Conservation (phyloP, 768 basidiomycete genomes). For the Suillus subalutaceus region DNA sequence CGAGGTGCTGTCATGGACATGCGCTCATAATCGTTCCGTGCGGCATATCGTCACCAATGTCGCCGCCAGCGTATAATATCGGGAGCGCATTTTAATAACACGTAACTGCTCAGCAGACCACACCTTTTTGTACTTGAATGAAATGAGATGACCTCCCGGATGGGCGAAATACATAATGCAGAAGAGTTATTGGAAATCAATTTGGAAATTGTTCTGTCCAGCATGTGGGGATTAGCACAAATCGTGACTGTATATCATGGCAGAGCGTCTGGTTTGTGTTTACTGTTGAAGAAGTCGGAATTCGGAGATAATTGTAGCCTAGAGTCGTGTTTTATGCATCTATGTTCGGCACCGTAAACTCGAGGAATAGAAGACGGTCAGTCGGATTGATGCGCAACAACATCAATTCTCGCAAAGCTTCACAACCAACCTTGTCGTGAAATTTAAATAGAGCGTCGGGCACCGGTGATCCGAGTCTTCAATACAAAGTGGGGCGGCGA, state of each 20-base stretch:
- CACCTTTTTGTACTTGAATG: neutral
- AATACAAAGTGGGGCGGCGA: neutral
- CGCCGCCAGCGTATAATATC: neutral
- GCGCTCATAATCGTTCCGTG: neutral
- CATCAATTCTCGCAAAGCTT: neutral
- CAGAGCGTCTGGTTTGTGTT: neutral
- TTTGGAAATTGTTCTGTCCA: neutral
- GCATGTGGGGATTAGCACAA: neutral
- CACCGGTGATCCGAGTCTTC: neutral
- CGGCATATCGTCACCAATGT: neutral
- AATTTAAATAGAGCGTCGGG: neutral
- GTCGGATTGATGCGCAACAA: slow-evolving; percentile 1
- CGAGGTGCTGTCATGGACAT: neutral
- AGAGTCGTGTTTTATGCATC: neutral
- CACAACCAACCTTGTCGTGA: neutral
- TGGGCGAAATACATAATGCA: neutral
- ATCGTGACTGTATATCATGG: neutral
- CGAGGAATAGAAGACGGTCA: neutral
- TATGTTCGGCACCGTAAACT: slow-evolving; percentile 1
- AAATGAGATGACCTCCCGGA: neutral
- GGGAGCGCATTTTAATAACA: neutral
- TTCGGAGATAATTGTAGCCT: neutral
- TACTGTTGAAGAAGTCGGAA: neutral
- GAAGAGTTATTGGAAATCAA: neutral
- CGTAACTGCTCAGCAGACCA: slow-evolving; percentile 4